These are phyloP conservation scores for Dothideomycetes sp. DNA, from an alignment of 2,329 filamentous ascomycete species.

Conservation along the genomic window DNA sequence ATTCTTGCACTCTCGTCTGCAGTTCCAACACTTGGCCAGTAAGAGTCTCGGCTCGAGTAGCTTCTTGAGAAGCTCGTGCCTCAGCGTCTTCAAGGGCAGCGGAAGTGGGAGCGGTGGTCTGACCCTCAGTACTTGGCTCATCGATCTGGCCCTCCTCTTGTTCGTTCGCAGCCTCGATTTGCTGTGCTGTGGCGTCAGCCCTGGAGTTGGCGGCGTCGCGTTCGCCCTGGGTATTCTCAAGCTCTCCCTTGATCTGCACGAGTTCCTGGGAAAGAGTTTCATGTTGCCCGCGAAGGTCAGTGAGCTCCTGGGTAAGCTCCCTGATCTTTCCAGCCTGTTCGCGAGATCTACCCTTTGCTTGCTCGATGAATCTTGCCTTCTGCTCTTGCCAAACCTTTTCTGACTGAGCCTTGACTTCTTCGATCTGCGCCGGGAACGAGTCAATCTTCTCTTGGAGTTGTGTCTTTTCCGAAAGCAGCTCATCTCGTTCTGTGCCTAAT, in stretches of 20 bases:
- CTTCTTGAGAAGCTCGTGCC: slow-evolving; percentile 26
- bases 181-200: slow-evolving; percentile 21
- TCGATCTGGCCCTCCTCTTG: slow-evolving; percentile 14
- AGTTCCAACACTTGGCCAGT: slow-evolving; percentile 35
- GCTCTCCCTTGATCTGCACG: slow-evolving; percentile 31
- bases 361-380: slow-evolving; percentile 33
- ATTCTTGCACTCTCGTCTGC: slow-evolving; percentile 52
- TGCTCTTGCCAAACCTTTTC: slow-evolving; percentile 37
- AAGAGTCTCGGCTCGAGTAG: slow-evolving; percentile 23
- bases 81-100: slow-evolving; percentile 29
- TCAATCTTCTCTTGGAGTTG: slow-evolving; percentile 40
- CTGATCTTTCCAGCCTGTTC: slow-evolving; percentile 56
- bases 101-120: too few species aligned
- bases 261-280: slow-evolving; percentile 29
- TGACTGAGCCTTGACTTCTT: slow-evolving; percentile 30
- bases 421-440: slow-evolving; percentile 36
- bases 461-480: slow-evolving; percentile 41
- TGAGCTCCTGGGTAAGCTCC: slow-evolving; percentile 38
- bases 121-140: too few species aligned
- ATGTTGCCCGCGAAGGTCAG: slow-evolving; percentile 53
- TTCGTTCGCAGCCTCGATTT: slow-evolving; percentile 4
- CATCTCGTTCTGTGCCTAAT: slow-evolving; percentile 40
- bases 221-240: slow-evolving; percentile 52
- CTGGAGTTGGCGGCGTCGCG: slow-evolving; percentile 50
- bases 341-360: slow-evolving; percentile 45